Evolutionary conservation across 352 stramenopile species (phyloP).

Genomic region (Aphanomyces stellatus): DNA sequence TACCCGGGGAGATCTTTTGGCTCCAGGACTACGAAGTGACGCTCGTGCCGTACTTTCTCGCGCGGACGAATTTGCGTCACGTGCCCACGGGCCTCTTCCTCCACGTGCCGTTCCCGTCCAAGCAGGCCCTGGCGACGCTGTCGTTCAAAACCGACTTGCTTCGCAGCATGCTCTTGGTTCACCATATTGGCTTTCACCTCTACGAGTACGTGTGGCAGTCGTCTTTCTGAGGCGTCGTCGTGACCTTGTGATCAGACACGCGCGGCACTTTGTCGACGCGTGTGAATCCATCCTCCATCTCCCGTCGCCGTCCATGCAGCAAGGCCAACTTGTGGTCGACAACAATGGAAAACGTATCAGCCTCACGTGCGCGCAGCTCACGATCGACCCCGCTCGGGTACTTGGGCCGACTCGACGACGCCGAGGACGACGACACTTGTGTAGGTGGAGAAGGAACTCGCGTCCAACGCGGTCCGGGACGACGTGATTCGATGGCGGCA

Average conservation of each 20-base stretch:
- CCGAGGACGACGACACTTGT: background rate
- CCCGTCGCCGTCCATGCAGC: slow-evolving; percentile 87
- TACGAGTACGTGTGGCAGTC: slow-evolving; percentile 70
- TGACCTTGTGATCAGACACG: slow-evolving; percentile 27
- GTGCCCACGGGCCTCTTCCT: slow-evolving; percentile 96
- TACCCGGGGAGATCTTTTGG: slow-evolving; percentile 89
- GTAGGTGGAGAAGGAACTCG: slow-evolving; percentile 14
- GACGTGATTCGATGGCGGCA: background rate
- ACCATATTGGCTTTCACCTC: slow-evolving; percentile 91
- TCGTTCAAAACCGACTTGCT: slow-evolving; percentile 88
- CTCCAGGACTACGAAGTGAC: slow-evolving; percentile 98
- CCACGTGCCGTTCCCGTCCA: slow-evolving; percentile 97
- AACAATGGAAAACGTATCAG: slow-evolving; percentile 91
- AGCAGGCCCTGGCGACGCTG: slow-evolving; percentile 96
- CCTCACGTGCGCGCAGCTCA: slow-evolving; percentile 93
- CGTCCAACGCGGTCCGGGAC: background rate
- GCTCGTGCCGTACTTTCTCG: slow-evolving; percentile 94
- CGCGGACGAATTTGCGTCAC: slow-evolving; percentile 69
- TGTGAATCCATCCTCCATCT: slow-evolving; percentile 91
- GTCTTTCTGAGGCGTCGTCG: background rate
- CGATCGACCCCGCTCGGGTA: slow-evolving; percentile 51
- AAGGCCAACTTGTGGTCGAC: slow-evolving; percentile 89
- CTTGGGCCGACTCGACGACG: background rate
- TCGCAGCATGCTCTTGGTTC: slow-evolving; percentile 81
- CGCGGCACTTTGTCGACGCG: slow-evolving; percentile 86